Evolutionary conservation across 768 basidiomycete genomes (phyloP).

Genomic region (Lactarius psammicola): DNA sequence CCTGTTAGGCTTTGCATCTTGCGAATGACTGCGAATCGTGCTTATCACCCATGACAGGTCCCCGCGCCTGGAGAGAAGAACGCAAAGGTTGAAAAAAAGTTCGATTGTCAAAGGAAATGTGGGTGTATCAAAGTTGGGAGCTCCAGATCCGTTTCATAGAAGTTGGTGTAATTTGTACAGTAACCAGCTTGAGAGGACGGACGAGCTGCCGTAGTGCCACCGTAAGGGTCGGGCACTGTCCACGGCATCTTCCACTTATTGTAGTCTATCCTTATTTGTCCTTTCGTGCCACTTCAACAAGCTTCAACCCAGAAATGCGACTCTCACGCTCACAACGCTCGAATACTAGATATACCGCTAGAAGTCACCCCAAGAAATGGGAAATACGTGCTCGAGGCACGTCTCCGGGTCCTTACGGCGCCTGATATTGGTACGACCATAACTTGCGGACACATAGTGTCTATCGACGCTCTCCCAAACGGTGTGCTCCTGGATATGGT

Average conservation of each 20-base stretch:
- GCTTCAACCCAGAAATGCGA: no score
- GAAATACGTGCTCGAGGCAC: neutral
- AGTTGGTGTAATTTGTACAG: no score
- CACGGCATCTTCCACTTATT: no score
- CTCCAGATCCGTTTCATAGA: constrained; percentile 37
- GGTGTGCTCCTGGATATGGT: neutral
- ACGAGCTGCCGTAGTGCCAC: no score
- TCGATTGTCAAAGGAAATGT: neutral
- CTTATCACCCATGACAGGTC: constrained; percentile 46
- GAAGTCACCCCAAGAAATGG: neutral
- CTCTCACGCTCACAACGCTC: neutral
- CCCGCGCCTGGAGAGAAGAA: constrained; percentile 42
- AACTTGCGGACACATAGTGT: no score
- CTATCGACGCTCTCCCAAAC: neutral
- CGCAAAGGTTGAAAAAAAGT: no score
- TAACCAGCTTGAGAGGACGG: no score
- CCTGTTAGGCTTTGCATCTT: neutral
- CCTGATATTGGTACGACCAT: neutral
- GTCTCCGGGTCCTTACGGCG: neutral
- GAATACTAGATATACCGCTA: neutral
- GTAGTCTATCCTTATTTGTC: no score
- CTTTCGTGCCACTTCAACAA: no score
- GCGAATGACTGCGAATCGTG: no score
- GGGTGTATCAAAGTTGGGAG: constrained; percentile 52
- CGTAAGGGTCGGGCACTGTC: no score